phyloP scores from a whole-genome alignment of 1,139 yeast species.

The Pichia kudriavzevii region DNA sequence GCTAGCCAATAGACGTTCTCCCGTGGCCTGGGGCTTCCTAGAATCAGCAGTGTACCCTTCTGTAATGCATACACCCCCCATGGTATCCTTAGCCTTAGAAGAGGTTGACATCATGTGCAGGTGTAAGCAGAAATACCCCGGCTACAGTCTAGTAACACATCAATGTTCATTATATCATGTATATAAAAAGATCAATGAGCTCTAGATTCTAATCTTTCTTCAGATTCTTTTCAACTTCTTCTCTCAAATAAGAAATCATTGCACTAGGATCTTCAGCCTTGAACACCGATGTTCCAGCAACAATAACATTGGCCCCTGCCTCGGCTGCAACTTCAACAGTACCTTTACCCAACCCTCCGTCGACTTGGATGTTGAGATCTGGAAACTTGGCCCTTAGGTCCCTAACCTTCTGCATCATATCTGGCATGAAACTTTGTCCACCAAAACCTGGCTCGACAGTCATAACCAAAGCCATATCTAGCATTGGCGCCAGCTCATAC shows the following conservation, averaged over 20 bases:
- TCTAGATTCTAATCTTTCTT: constrained; percentile 22
- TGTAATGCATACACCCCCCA: too few species aligned
- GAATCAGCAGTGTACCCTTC: too few species aligned
- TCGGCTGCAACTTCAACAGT: constrained; percentile 79
- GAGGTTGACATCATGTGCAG: too few species aligned
- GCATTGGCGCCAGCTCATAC: constrained; percentile 53
- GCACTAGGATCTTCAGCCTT: constrained; percentile 68
- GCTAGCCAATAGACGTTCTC: too few species aligned
- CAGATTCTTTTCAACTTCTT: constrained; percentile 38
- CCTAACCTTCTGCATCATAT: constrained; percentile 94
- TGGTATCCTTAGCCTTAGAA: too few species aligned
- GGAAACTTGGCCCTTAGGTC: constrained; percentile 65
- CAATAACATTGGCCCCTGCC: constrained; percentile 97
- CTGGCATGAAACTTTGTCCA: constrained; percentile 92
- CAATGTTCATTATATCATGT: too few species aligned
- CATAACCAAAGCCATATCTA: constrained; percentile 94
- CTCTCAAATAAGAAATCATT: constrained; percentile 61
- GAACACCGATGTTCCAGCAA: constrained; percentile 94
- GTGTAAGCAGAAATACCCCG: too few species aligned
- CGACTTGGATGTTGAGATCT: constrained; percentile 82
- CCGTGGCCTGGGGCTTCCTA: too few species aligned
- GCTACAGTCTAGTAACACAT: too few species aligned
- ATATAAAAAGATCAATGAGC: background rate
- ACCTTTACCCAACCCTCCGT: constrained; percentile 88
- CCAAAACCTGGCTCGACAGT: constrained; percentile 99